These are phyloP conservation scores for Diaporthe sp. DNA, from an alignment of 2,329 filamentous ascomycete species.

Conservation along the genomic window DNA sequence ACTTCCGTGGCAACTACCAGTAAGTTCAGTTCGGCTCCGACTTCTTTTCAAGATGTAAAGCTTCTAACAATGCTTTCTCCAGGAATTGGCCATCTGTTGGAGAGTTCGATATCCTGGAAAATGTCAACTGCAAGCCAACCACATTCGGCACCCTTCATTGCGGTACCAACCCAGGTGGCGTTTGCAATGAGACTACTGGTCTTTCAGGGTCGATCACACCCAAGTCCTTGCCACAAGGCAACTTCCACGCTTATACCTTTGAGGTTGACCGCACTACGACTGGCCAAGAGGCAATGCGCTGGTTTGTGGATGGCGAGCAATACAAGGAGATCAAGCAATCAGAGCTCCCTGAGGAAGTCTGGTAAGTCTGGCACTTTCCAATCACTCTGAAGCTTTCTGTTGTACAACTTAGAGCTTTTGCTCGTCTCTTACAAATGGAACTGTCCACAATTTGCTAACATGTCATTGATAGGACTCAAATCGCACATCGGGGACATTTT, in stretches of 20 bases:
- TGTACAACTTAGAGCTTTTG: not conserved
- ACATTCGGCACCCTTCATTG: slow-evolving; percentile 12
- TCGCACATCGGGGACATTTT: slow-evolving; percentile 3
- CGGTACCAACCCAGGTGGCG: not conserved
- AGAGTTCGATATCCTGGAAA: slow-evolving; percentile 11
- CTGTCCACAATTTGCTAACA: not conserved
- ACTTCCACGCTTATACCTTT: slow-evolving; percentile 8
- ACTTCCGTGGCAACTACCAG: slow-evolving; percentile 12
- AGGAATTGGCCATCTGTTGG: slow-evolving; percentile 14
- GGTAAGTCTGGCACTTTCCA: not conserved
- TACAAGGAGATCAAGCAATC: slow-evolving; percentile 18
- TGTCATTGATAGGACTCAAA: not conserved
- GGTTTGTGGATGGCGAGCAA: slow-evolving; percentile 3
- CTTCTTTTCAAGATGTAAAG: not conserved
- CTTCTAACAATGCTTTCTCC: not conserved
- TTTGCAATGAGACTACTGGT: slow-evolving; percentile 7
- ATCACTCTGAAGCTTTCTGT: not conserved
- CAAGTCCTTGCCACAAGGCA: slow-evolving; percentile 6
- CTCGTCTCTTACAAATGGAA: not conserved
- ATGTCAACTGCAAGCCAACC: slow-evolving; percentile 14
- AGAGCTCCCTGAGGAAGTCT: slow-evolving; percentile 4
- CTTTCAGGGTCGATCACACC: not conserved
- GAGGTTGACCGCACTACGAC: slow-evolving; percentile 9
- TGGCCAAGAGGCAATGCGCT: slow-evolving; percentile 13
- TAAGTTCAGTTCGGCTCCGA: not conserved